Conservation (phyloP, 495 filamentous ascomycete species). For the Parachaetomium inaequale region DNA sequence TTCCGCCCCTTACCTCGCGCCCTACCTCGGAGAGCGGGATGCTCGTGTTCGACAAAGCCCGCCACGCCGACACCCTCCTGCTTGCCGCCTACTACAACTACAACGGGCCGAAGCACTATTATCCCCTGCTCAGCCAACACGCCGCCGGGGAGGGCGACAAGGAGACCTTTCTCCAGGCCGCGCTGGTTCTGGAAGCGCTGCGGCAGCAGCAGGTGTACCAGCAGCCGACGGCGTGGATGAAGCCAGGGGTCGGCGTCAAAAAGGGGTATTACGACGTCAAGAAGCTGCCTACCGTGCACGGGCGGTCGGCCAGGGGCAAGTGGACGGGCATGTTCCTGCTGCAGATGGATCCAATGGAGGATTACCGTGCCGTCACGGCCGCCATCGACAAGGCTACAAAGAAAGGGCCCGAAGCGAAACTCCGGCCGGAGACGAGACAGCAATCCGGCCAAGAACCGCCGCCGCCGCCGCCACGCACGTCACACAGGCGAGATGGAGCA, state of each 20-base stretch:
- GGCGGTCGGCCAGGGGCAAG: conserved; percentile 14
- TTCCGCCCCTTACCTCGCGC: conserved; percentile 39
- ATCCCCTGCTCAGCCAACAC: conserved; percentile 54
- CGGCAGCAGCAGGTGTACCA: conserved; percentile 5
- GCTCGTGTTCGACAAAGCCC: conserved; percentile 54
- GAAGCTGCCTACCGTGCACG: conserved; percentile 12
- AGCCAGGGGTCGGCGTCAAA: conserved; percentile 10
- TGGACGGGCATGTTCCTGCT: conserved; percentile 25
- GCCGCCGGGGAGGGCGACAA: conserved; percentile 60
- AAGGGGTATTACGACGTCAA: conserved; percentile 49
- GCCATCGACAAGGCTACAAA: conserved; percentile 14
- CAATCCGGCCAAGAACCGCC: neutral
- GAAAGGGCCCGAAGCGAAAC: neutral
- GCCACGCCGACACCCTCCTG: conserved; percentile 50
- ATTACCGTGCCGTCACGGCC: conserved; percentile 23
- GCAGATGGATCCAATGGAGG: conserved; percentile 29
- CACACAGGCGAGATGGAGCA: neutral
- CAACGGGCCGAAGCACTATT: conserved; percentile 58
- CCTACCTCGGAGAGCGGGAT: conserved; percentile 53
- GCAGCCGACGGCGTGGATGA: conserved; percentile 20
- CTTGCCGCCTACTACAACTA: conserved; percentile 63
- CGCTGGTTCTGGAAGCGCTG: conserved; percentile 45
- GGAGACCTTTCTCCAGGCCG: conserved; percentile 59
- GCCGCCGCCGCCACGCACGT: neutral
- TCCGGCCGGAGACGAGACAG: too few species aligned